Evolutionary conservation across 2,329 filamentous ascomycete genomes (phyloP).

Genomic region (Aspergillus awamori): DNA sequence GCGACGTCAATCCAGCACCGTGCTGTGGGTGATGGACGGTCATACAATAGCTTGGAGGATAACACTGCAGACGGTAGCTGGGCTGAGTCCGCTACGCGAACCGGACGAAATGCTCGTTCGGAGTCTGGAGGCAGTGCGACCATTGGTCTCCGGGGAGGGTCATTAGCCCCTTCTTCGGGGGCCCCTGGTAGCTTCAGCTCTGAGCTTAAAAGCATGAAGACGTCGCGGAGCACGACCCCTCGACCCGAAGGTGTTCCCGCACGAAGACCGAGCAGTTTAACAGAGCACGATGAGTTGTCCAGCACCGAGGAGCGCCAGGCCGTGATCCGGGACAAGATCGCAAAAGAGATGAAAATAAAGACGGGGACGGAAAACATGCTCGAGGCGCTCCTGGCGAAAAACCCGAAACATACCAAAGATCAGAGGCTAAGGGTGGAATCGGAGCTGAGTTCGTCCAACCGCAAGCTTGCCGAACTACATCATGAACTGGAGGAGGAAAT

Average conservation of each 20-base stretch:
- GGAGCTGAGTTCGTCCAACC: slow-evolving; percentile 86
- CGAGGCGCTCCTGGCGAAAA: slow-evolving; percentile 91
- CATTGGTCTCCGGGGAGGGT: slow-evolving; percentile 66
- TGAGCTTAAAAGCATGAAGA: slow-evolving; percentile 72
- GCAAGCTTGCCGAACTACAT: slow-evolving; percentile 64
- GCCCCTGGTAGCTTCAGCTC: slow-evolving; percentile 86
- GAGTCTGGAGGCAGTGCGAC: slow-evolving; percentile 61
- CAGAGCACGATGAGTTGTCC: slow-evolving; percentile 64
- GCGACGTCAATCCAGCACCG: slow-evolving; percentile 47
- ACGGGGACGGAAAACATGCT: slow-evolving; percentile 97
- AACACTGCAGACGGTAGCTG: slow-evolving; percentile 43
- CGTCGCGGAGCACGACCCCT: slow-evolving; percentile 64
- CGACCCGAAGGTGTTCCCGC: slow-evolving; percentile 61
- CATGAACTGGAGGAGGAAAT: slow-evolving; percentile 63
- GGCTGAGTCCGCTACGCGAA: slow-evolving; percentile 36
- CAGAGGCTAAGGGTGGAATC: slow-evolving; percentile 78
- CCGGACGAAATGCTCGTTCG: slow-evolving; percentile 52
- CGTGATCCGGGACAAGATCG: slow-evolving; percentile 78
- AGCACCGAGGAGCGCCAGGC: slow-evolving; percentile 74
- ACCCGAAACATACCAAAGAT: slow-evolving; percentile 91
- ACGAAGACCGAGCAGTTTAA: slow-evolving; percentile 44
- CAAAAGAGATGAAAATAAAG: slow-evolving; percentile 97
- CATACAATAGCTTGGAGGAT: slow-evolving; percentile 44
- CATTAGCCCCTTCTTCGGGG: slow-evolving; percentile 69
- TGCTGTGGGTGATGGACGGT: slow-evolving; percentile 40